These are phyloP conservation scores for Simplicillium aogashimaense DNA, from an alignment of 2,329 filamentous ascomycete genomes.

Conservation along the genomic window DNA sequence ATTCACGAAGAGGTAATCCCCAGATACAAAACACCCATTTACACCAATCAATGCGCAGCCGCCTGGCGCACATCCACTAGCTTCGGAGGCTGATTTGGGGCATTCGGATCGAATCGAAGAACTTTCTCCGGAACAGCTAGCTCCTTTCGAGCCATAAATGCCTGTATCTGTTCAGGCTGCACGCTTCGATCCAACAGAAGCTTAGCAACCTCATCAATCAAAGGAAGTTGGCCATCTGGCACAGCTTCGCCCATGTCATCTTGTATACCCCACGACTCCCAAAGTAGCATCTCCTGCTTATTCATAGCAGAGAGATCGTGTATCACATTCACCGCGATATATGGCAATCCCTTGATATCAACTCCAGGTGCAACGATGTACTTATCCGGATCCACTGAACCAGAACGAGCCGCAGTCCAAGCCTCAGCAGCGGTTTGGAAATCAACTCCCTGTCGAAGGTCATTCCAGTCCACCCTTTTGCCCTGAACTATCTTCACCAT, in stretches of 20 bases:
- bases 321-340: constrained; percentile 1
- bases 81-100: not conserved
- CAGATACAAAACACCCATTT: not conserved
- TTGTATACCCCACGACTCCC: constrained; percentile 1
- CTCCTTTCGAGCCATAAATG: not conserved
- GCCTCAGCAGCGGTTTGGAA: constrained; percentile 2
- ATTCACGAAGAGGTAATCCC: not conserved
- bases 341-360: not conserved
- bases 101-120: constrained; percentile 2
- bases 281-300: constrained; percentile 4
- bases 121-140: not conserved
- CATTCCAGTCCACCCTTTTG: not conserved
- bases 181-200: not conserved
- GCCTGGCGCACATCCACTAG: not conserved
- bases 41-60: not conserved
- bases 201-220: constrained; percentile 1
- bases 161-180: not conserved
- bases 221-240: not conserved
- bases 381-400: not conserved
- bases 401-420: not conserved
- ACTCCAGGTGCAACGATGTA: not conserved
- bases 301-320: constrained; percentile 2
- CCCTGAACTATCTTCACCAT: not conserved
- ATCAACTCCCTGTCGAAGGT: constrained; percentile 2
- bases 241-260: not conserved